Evolutionary conservation across 2,329 filamentous ascomycete genomes (phyloP).

Genomic region (Pseudocercospora fuligena): DNA sequence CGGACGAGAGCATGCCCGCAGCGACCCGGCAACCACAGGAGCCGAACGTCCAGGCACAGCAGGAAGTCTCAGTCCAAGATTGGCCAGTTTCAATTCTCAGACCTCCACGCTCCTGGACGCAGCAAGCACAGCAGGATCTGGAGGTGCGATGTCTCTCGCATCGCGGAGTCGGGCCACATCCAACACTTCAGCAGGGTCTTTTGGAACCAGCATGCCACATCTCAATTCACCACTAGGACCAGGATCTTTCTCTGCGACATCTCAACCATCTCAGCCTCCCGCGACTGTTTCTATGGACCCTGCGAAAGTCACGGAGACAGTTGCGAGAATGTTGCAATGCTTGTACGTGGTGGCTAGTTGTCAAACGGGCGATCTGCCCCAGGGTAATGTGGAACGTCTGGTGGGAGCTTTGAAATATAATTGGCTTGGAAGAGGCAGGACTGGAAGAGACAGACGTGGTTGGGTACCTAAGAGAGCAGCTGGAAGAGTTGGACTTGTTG

Average conservation of each 20-base stretch:
- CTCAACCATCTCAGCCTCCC: constrained; percentile 25
- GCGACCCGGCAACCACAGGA: constrained; percentile 39
- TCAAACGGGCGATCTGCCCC: constrained; percentile 71
- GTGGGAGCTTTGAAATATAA: constrained; percentile 92
- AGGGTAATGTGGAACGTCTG: constrained; percentile 80
- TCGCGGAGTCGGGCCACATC: constrained; percentile 80
- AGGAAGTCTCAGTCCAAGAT: constrained; percentile 72
- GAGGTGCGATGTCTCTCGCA: constrained; percentile 47
- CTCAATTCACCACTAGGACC: constrained; percentile 33
- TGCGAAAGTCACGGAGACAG: constrained; percentile 88
- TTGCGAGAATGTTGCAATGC: constrained; percentile 94
- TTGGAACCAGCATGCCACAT: constrained; percentile 47
- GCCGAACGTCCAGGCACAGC: constrained; percentile 64
- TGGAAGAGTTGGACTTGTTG: constrained; percentile 38
- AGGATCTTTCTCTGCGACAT: constrained; percentile 31
- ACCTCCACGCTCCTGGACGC: constrained; percentile 78
- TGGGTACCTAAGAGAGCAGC: constrained; percentile 73
- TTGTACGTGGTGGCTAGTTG: constrained; percentile 86
- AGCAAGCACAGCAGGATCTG: constrained; percentile 51
- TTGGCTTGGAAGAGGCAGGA: constrained; percentile 89
- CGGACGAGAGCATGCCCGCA: constrained; percentile 37
- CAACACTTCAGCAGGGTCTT: constrained; percentile 69
- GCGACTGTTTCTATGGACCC: constrained; percentile 34
- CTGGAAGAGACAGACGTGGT: constrained; percentile 84
- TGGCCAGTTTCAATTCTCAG: constrained; percentile 80